These are phyloP conservation scores for Chrysanthemum makinoi DNA, from an alignment of 129 eudicot species.

Conservation along the genomic window DNA sequence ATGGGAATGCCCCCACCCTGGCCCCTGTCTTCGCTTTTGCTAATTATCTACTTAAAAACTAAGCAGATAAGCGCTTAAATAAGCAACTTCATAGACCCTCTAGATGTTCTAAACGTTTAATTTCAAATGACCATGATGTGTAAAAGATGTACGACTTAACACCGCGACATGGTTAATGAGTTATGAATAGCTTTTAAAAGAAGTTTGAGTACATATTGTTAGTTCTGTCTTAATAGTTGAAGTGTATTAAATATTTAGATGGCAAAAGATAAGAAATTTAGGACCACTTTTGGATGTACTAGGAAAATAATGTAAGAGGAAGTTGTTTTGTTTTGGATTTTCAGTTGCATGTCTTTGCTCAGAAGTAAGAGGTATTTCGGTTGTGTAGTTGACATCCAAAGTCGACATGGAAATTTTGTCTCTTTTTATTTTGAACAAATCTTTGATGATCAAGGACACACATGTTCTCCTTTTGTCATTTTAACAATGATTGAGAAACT, in stretches of 20 bases:
- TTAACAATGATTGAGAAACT: slow-evolving; percentile 7
- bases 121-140: too few species aligned
- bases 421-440: slow-evolving; percentile 20
- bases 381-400: slow-evolving; percentile 13
- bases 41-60: too few species aligned
- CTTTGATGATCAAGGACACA: not conserved
- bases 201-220: slow-evolving; percentile 1
- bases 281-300: slow-evolving; percentile 28
- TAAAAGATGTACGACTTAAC: too few species aligned
- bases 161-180: not conserved
- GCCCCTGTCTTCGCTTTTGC: too few species aligned
- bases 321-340: slow-evolving; percentile 30
- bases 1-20: too few species aligned
- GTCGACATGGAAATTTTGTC: not conserved
- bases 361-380: not conserved
- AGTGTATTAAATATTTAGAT: not conserved
- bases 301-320: slow-evolving; percentile 20
- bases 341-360: slow-evolving; percentile 26
- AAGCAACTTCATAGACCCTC: too few species aligned
- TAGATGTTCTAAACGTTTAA: too few species aligned
- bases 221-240: not conserved
- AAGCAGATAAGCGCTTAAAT: too few species aligned
- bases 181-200: not conserved
- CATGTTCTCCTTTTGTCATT: slow-evolving; percentile 7
- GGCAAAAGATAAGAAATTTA: not conserved